Evolutionary conservation across 345 rosid genomes (phyloP).

Genomic region (Garcia nutans): DNA sequence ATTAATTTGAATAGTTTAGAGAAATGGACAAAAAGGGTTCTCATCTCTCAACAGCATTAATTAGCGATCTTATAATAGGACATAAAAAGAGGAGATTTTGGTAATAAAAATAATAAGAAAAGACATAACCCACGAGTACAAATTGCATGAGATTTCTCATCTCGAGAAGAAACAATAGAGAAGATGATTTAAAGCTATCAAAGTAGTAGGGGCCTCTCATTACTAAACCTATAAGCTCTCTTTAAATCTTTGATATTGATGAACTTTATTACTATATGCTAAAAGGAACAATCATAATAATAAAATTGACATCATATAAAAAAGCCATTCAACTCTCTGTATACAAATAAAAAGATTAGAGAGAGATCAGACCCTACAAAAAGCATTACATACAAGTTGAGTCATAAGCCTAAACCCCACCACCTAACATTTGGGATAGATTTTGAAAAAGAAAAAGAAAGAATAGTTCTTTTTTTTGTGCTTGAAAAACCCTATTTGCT

Average conservation of each 20-base stretch:
- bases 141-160: conserved; percentile 20
- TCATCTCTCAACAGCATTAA: not conserved
- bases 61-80: not conserved
- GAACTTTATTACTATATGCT: conserved; percentile 22
- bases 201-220: not conserved
- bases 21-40: conserved; percentile 4
- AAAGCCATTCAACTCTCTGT: not conserved
- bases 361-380: not conserved
- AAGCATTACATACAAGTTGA: not conserved
- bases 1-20: not conserved
- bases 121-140: conserved; percentile 23
- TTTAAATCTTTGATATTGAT: conserved; percentile 27
- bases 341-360: not conserved
- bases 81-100: not conserved
- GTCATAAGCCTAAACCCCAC: too few relatives aligned
- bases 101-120: conserved; percentile 5
- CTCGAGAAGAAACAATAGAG: conserved; percentile 11
- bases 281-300: conserved; percentile 3
- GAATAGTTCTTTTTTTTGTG: too few relatives aligned
- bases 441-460: not conserved
- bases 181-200: conserved; percentile 10
- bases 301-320: conserved; percentile 18
- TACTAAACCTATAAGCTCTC: conserved; percentile 16
- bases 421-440: not conserved
- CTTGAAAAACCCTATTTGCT: not conserved